phyloP scores from a whole-genome alignment of 2,329 filamentous ascomycete species.

The Ophiobolus disseminans region DNA sequence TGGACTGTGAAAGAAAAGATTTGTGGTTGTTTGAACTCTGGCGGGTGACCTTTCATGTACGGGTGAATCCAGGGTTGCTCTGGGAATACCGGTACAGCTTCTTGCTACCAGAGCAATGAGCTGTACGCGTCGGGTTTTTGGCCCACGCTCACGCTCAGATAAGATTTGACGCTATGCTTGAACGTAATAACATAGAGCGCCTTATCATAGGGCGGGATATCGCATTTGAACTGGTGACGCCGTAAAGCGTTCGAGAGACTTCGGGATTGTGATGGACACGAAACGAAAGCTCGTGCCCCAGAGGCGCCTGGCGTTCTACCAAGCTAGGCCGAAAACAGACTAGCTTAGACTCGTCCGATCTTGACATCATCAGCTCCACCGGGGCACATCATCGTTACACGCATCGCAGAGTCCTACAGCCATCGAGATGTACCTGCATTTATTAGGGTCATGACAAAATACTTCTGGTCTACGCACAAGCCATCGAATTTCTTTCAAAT shows the following conservation, averaged over 20 bases:
- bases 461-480: background rate
- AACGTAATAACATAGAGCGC: too few relatives aligned
- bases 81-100: too few relatives aligned
- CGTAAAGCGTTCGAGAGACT: background rate
- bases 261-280: background rate
- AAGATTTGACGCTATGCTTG: too few relatives aligned
- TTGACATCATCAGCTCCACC: constrained; percentile 21
- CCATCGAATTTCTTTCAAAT: background rate
- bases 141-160: too few relatives aligned
- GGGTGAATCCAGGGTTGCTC: too few relatives aligned
- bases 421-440: constrained; percentile 18
- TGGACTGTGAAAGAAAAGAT: too few relatives aligned
- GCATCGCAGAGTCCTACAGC: constrained; percentile 9
- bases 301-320: background rate
- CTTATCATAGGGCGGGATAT: too few relatives aligned
- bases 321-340: background rate
- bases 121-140: too few relatives aligned
- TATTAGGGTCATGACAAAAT: constrained; percentile 2
- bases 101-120: too few relatives aligned
- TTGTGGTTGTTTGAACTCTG: too few relatives aligned
- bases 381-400: constrained; percentile 5
- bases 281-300: background rate
- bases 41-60: too few relatives aligned
- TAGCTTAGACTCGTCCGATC: background rate
- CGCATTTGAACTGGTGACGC: too few relatives aligned